These are phyloP conservation scores for Fusarium sororula DNA, from an alignment of 2,329 filamentous ascomycete species.

Conservation along the genomic window DNA sequence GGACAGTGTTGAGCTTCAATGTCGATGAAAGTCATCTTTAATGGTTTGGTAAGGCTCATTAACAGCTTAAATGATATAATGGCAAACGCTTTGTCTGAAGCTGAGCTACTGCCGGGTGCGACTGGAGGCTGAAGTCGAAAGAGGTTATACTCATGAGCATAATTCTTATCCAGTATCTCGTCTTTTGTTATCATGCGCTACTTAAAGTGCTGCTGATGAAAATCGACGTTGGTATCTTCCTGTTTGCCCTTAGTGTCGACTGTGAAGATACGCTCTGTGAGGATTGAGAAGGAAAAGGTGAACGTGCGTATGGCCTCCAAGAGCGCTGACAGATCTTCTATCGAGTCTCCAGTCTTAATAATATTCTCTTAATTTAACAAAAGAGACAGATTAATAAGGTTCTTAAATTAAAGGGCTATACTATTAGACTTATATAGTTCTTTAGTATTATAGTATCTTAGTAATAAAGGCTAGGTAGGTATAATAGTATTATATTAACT, in stretches of 20 bases:
- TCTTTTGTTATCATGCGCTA: background rate
- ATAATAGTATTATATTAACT: too few species aligned
- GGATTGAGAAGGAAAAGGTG: background rate
- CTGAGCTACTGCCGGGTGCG: background rate
- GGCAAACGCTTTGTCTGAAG: background rate
- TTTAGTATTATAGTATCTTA: too few species aligned
- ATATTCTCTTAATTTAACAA: background rate
- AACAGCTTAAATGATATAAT: background rate
- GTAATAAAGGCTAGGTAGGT: too few species aligned
- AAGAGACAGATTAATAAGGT: background rate
- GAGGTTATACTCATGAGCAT: background rate
- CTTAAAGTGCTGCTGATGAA: background rate
- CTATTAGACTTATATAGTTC: background rate
- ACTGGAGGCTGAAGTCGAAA: background rate
- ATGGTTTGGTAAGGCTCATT: background rate
- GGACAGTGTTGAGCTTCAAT: background rate
- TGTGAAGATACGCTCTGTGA: background rate
- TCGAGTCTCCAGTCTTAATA: background rate
- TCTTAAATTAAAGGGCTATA: background rate
- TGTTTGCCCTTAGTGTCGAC: background rate
- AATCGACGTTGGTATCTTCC: background rate
- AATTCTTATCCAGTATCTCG: background rate
- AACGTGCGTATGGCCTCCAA: background rate
- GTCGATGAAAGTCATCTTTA: background rate
- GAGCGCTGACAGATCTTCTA: background rate